phyloP scores from a whole-genome alignment of 2,329 filamentous ascomycete species.

The Sordariomycetes sp. region DNA sequence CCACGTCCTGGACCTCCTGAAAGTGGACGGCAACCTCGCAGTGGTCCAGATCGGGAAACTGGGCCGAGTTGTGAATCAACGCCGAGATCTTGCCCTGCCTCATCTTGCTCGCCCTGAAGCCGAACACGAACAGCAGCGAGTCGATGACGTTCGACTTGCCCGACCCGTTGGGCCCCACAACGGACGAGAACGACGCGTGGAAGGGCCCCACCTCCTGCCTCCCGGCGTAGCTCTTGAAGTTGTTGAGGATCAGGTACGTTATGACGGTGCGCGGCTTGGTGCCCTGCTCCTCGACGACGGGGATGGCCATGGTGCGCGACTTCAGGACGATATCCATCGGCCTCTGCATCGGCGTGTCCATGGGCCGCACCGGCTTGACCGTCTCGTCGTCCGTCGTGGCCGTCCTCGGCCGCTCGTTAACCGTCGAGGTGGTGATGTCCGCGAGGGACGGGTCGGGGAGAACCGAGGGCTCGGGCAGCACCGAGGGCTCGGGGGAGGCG shows the following conservation, averaged over 20 bases:
- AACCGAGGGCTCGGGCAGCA: constrained; percentile 28
- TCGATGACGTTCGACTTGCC: constrained; percentile 99
- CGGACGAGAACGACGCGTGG: constrained; percentile 92
- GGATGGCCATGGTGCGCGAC: constrained; percentile 60
- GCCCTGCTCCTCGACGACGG: constrained; percentile 60
- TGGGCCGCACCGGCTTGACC: constrained; percentile 62
- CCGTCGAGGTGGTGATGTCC: constrained; percentile 59
- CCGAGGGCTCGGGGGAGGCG: constrained; percentile 39
- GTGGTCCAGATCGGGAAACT: constrained; percentile 71
- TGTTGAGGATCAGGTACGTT: constrained; percentile 81
- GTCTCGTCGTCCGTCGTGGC: constrained; percentile 30
- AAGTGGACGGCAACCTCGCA: constrained; percentile 98
- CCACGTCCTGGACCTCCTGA: constrained; percentile 82
- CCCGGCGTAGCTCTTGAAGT: constrained; percentile 98
- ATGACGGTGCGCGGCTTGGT: constrained; percentile 87
- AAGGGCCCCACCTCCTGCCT: constrained; percentile 93
- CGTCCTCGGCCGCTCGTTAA: constrained; percentile 41
- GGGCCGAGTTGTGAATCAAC: constrained; percentile 91
- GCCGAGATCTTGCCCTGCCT: constrained; percentile 96
- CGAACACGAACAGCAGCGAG: constrained; percentile 96
- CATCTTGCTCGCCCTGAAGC: constrained; percentile 98
- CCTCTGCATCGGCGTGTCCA: constrained; percentile 70
- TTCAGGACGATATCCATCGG: constrained; percentile 93
- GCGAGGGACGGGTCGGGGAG: constrained; percentile 48
- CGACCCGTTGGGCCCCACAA: constrained; percentile 94